Conservation (phyloP, 441 rosid species). For the Populus trichocarpa region DNA sequence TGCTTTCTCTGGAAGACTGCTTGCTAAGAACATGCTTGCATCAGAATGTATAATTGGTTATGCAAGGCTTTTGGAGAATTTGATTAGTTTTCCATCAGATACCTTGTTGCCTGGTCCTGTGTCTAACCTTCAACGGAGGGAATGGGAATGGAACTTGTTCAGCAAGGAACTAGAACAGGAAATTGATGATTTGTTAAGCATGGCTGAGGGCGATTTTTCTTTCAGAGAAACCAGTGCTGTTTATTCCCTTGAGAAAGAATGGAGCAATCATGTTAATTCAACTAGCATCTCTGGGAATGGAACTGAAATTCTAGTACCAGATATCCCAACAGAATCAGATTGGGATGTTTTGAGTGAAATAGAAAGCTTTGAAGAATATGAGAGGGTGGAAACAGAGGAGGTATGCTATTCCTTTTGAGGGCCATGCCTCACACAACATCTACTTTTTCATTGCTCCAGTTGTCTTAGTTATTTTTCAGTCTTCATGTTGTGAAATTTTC, state of each 20-base stretch:
- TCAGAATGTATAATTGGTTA: slow-evolving; percentile 72
- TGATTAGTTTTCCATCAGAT: slow-evolving; percentile 76
- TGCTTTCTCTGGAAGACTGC: slow-evolving; percentile 77
- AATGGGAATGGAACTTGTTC: slow-evolving; percentile 87
- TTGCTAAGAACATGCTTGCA: slow-evolving; percentile 78
- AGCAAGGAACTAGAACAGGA: slow-evolving; percentile 41
- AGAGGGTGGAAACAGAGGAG: slow-evolving; percentile 84
- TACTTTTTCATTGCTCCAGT: too few species aligned
- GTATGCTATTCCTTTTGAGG: slow-evolving; percentile 43
- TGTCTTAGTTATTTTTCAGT: neutral
- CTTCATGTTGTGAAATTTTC: neutral
- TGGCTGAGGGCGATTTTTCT: slow-evolving; percentile 33
- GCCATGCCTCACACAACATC: neutral
- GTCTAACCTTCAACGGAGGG: slow-evolving; percentile 53
- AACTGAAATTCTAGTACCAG: slow-evolving; percentile 37
- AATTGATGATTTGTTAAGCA: slow-evolving; percentile 28
- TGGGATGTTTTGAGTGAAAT: slow-evolving; percentile 67
- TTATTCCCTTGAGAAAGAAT: slow-evolving; percentile 62
- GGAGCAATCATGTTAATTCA: slow-evolving; percentile 37
- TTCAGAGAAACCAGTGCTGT: slow-evolving; percentile 45
- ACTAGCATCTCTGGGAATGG: slow-evolving; percentile 42
- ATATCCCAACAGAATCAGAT: slow-evolving; percentile 62
- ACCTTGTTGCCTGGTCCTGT: slow-evolving; percentile 63
- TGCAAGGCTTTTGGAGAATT: slow-evolving; percentile 79
- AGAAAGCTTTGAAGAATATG: slow-evolving; percentile 69